Evolutionary conservation across 139 green algal genomes (phyloP).

Genomic region (Astrephomene gubernaculifera): DNA sequence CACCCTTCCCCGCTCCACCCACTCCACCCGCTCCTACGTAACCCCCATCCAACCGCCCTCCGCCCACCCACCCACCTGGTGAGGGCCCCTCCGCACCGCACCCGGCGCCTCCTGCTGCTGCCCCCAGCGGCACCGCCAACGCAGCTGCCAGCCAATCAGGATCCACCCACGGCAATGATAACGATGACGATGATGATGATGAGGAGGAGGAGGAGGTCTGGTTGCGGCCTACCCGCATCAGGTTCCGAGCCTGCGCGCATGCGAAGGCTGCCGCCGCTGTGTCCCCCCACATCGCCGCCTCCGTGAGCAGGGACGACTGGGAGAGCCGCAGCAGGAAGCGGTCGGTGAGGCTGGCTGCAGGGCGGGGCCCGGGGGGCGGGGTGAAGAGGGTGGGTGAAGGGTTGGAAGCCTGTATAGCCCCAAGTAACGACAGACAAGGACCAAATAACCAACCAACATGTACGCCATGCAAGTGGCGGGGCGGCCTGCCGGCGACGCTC

Average conservation of each 20-base stretch:
- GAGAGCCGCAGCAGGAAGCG: slow-evolving; percentile 10
- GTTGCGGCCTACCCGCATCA: too few relatives aligned
- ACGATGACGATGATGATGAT: too few relatives aligned
- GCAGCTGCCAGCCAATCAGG: slow-evolving; percentile 15
- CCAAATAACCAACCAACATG: too few relatives aligned
- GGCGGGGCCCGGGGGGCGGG: background rate
- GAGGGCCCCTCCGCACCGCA: background rate
- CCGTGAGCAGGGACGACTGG: background rate
- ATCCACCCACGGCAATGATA: too few relatives aligned
- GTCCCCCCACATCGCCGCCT: slow-evolving; percentile 40
- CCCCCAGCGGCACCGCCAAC: slow-evolving; percentile 26
- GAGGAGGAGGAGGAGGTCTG: too few relatives aligned
- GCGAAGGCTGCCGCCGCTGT: background rate
- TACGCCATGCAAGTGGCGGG: too few relatives aligned
- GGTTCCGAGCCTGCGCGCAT: background rate
- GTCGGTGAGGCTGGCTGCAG: background rate
- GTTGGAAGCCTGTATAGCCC: background rate
- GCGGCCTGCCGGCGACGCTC: too few relatives aligned
- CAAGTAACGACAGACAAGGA: too few relatives aligned
- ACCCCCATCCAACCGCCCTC: background rate
- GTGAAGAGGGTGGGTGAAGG: background rate
- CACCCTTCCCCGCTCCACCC: too few relatives aligned
- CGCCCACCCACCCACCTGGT: background rate
- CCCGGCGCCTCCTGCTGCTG: background rate
- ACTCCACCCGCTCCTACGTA: too few relatives aligned